A percentile compares a stretch with the other conserved stretches of the same genome.
Conservation (phyloP, 2,329 filamentous ascomycete genomes). For the Didymella lethalis region DNA sequence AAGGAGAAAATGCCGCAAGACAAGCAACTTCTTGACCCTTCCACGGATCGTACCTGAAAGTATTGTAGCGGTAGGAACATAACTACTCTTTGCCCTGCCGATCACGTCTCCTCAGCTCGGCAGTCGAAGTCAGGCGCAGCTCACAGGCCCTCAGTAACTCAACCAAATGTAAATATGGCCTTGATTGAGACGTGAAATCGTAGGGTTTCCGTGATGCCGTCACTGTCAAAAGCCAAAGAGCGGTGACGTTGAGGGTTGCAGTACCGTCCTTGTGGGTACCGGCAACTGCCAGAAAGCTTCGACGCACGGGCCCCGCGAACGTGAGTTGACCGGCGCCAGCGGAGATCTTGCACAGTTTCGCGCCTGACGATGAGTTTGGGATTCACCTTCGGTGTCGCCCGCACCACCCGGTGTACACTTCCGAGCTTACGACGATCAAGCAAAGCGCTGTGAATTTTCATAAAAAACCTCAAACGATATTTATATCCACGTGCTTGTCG, state of each 20-base stretch:
- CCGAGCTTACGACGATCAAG: not conserved
- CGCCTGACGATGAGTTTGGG: not conserved
- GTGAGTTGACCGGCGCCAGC: slow-evolving; percentile 6
- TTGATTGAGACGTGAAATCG: not conserved
- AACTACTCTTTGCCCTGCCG: slow-evolving; percentile 1
- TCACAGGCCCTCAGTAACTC: not conserved
- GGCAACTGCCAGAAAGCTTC: slow-evolving; percentile 6
- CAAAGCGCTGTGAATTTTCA: not conserved
- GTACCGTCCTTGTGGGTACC: not conserved
- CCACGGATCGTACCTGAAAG: slow-evolving; percentile 13
- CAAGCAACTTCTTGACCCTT: slow-evolving; percentile 15
- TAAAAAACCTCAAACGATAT: too few relatives aligned
- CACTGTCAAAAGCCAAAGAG: not conserved
- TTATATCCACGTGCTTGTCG: not conserved
- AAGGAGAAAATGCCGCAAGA: slow-evolving; percentile 21
- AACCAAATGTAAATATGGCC: not conserved
- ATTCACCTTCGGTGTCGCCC: not conserved
- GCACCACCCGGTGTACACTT: not conserved
- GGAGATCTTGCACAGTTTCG: slow-evolving; percentile 7
- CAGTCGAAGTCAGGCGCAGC: not conserved
- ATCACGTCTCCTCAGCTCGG: slow-evolving; percentile 10
- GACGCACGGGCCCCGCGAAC: not conserved
- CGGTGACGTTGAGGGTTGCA: slow-evolving; percentile 13
- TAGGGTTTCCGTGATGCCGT: not conserved
- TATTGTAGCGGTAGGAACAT: slow-evolving; percentile 7